Evolutionary conservation across 2,329 filamentous ascomycete genomes (phyloP).

Genomic region (Cordyceps farinosa): DNA sequence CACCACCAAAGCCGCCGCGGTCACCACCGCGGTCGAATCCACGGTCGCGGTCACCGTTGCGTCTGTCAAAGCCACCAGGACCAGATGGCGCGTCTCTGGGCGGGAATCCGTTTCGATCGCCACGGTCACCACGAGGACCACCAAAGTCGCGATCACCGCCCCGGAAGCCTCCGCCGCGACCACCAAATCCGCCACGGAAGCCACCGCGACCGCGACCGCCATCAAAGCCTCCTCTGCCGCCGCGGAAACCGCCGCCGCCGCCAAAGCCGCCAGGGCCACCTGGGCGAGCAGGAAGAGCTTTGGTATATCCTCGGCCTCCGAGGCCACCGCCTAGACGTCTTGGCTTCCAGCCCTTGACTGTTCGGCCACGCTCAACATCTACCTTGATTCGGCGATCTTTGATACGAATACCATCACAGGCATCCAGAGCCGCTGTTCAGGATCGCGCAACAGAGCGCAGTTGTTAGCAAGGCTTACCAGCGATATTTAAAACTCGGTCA

Average conservation of each 20-base stretch:
- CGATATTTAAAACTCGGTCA: slow-evolving; percentile 26
- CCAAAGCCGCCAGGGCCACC: slow-evolving; percentile 57
- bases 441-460: slow-evolving; percentile 53
- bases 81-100: slow-evolving; percentile 60
- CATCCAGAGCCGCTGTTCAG: slow-evolving; percentile 81
- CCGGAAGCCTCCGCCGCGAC: slow-evolving; percentile 46
- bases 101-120: slow-evolving; percentile 48
- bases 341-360: slow-evolving; percentile 90
- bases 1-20: slow-evolving; percentile 39
- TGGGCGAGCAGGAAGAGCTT: slow-evolving; percentile 69
- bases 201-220: slow-evolving; percentile 43
- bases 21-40: slow-evolving; percentile 42
- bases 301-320: slow-evolving; percentile 90
- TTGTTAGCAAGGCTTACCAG: slow-evolving; percentile 68
- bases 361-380: slow-evolving; percentile 93
- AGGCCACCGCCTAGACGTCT: slow-evolving; percentile 87
- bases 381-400: slow-evolving; percentile 89
- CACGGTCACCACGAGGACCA: slow-evolving; percentile 28
- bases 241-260: slow-evolving; percentile 44
- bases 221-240: slow-evolving; percentile 46
- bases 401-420: slow-evolving; percentile 83
- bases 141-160: slow-evolving; percentile 39
- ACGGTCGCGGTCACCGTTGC: slow-evolving; percentile 45
- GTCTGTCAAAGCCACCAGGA: slow-evolving; percentile 47
- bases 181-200: slow-evolving; percentile 41